A percentile compares a stretch with the other conserved stretches of the same genome.
Evolutionary conservation across 2,329 filamentous ascomycete species (phyloP).

Genomic region (Penicillium sp.): DNA sequence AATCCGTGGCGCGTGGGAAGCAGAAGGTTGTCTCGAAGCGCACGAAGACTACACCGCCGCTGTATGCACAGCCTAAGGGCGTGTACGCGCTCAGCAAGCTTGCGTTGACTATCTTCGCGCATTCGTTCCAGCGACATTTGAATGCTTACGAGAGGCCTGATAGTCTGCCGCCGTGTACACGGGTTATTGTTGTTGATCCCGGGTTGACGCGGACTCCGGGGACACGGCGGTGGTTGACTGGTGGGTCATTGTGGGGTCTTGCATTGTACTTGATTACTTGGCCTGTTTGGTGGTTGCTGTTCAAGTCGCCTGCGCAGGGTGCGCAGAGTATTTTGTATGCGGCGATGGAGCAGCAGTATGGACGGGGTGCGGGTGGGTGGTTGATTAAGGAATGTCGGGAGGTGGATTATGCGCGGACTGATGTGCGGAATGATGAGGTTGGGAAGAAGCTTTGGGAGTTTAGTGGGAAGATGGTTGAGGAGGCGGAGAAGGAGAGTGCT

Average conservation of each 20-base stretch:
- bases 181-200: constrained; percentile 84
- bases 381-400: constrained; percentile 87
- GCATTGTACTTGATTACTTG: constrained; percentile 74
- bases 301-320: constrained; percentile 80
- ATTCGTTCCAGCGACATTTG: constrained; percentile 89
- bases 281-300: constrained; percentile 77
- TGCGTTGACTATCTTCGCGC: constrained; percentile 83
- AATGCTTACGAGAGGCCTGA: constrained; percentile 82
- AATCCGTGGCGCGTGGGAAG: constrained; percentile 19
- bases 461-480: constrained; percentile 79
- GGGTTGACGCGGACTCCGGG: constrained; percentile 82
- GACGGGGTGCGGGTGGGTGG: constrained; percentile 63
- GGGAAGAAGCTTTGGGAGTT: constrained; percentile 88
- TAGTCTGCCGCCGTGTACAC: constrained; percentile 73
- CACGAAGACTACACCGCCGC: not conserved
- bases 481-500: constrained; percentile 75
- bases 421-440: constrained; percentile 73
- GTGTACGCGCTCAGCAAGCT: constrained; percentile 66
- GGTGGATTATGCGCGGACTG: constrained; percentile 66
- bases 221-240: constrained; percentile 79
- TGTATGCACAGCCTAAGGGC: constrained; percentile 13
- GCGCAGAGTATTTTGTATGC: constrained; percentile 85
- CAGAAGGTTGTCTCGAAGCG: not conserved
- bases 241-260: constrained; percentile 79
- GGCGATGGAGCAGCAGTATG: constrained; percentile 74